Evolutionary conservation across 495 filamentous ascomycete species (phyloP).

Genomic region (Aspergillus biplanus): DNA sequence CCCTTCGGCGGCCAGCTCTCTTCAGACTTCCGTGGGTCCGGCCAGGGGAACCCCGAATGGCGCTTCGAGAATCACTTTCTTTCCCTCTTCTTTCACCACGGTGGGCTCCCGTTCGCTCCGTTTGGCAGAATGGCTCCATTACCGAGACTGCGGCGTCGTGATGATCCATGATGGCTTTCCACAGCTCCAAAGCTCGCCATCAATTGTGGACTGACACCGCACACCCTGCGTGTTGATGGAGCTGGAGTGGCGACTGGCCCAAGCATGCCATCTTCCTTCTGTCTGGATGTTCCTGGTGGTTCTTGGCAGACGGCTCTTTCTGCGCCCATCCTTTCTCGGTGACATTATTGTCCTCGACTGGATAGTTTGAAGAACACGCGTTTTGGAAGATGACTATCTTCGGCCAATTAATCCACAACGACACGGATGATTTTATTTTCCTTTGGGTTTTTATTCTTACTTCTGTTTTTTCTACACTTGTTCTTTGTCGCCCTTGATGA

Average conservation of each 20-base stretch:
- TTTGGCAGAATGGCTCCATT: neutral
- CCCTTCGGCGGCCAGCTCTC: neutral
- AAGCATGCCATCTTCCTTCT: neutral
- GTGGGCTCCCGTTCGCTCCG: neutral
- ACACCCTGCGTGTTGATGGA: neutral
- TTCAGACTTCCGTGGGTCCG: neutral
- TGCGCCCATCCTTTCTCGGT: neutral
- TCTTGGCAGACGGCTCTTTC: neutral
- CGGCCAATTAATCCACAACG: neutral
- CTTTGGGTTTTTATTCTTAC: neutral
- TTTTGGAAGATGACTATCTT: neutral
- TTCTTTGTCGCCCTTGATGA: neutral
- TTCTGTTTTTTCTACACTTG: neutral
- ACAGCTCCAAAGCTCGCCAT: neutral
- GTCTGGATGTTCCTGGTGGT: neutral
- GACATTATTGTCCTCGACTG: neutral
- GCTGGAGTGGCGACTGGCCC: neutral
- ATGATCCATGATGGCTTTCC: neutral
- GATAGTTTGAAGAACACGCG: neutral
- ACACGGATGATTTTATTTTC: neutral
- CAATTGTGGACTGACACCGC: neutral
- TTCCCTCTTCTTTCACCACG: neutral
- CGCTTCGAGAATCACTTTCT: neutral
- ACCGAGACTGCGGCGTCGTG: neutral
- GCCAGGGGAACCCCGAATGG: neutral